Conservation (phyloP, 2,329 filamentous ascomycete species). For the Penicillium sp. region DNA sequence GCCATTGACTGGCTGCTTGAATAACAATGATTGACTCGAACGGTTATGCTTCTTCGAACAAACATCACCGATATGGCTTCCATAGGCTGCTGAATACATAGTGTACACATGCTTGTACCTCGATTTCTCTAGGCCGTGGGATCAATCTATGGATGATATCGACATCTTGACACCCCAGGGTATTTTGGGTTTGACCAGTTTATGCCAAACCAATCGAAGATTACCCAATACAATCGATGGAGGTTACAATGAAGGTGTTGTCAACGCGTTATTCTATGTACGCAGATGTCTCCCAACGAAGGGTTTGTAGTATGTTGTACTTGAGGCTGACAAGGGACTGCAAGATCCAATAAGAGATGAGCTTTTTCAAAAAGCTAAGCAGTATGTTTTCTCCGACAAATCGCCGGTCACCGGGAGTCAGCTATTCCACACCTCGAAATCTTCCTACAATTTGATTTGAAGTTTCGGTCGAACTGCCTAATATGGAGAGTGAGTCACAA, state of each 20-base stretch:
- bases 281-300: neutral
- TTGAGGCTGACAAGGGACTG: neutral
- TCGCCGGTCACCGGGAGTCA: neutral
- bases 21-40: neutral
- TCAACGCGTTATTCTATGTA: too few relatives aligned
- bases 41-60: neutral
- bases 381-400: neutral
- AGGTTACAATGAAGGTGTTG: neutral
- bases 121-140: too few relatives aligned
- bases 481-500: neutral
- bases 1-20: constrained; percentile 23
- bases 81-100: too few relatives aligned
- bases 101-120: too few relatives aligned
- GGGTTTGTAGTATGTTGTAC: neutral
- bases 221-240: too few relatives aligned
- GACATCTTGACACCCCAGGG: too few relatives aligned
- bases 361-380: neutral
- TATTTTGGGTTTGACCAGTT: too few relatives aligned
- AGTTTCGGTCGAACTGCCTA: neutral
- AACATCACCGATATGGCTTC: too few relatives aligned
- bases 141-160: too few relatives aligned
- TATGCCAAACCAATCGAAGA: too few relatives aligned
- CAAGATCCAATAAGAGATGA: neutral
- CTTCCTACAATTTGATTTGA: neutral
- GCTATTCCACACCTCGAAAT: neutral